phyloP scores from a whole-genome alignment of 345 rosid genomes.

The Gossypium raimondii region DNA sequence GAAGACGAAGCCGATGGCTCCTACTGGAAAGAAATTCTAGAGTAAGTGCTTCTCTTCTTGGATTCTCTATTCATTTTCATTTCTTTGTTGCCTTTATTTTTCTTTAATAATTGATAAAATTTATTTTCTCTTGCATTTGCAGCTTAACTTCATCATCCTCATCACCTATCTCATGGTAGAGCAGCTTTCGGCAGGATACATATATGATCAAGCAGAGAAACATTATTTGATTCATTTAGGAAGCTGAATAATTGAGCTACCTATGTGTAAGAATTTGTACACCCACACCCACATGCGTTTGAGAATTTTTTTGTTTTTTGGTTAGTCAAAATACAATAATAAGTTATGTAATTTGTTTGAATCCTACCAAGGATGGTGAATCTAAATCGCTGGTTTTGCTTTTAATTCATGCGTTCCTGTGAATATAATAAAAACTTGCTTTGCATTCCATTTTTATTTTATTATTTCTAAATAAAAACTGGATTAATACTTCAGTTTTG shows the following conservation, averaged over 20 bases:
- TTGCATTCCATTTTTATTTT: not conserved
- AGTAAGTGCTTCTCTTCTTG: conserved; percentile 28
- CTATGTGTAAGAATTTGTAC: conserved; percentile 7
- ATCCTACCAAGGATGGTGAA: not conserved
- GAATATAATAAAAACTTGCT: not conserved
- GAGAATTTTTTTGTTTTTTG: not conserved
- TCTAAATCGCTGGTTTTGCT: not conserved
- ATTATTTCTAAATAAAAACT: not conserved
- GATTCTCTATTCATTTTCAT: not conserved
- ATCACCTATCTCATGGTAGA: conserved; percentile 40
- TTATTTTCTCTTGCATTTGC: conserved; percentile 16
- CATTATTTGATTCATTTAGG: conserved; percentile 17
- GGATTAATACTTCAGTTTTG: not conserved
- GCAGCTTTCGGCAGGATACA: not conserved
- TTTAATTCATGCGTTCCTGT: not conserved
- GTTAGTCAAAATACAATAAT: not conserved
- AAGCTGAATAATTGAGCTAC: conserved; percentile 15
- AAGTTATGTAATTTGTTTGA: not conserved
- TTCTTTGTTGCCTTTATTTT: not conserved
- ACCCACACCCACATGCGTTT: not conserved
- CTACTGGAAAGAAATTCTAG: conserved; percentile 65
- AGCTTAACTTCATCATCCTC: conserved; percentile 37
- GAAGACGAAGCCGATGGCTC: conserved; percentile 54
- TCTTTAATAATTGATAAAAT: not conserved
- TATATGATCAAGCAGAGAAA: not conserved